Base-by-base conservation (phyloP, 768 basidiomycete species). In the Naganishia friedmannii region DNA sequence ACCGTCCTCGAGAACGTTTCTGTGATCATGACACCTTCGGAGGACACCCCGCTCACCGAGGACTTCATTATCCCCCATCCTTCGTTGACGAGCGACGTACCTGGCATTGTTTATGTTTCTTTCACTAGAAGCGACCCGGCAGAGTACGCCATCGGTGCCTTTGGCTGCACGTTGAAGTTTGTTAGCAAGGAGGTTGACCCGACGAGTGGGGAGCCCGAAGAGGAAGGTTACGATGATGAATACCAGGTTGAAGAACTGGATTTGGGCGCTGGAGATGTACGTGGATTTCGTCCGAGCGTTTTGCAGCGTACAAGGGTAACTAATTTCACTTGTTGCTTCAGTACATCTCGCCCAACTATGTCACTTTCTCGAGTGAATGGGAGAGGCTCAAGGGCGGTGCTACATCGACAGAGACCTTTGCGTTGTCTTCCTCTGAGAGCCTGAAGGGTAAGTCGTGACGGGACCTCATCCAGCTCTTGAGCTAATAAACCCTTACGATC, bases 211-310 rank as follows among this genome's bases (percentile, higher is more conserved):
- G 88, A 91, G 77, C 96, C 96, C 10, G 96, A 99, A 82, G 92
- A 91, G 73, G 94, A 96, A 66, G 96, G 96, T n/a, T 99, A 98
- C 81, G 91, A 93, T 78, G 96, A 98, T 83, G 95, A 98, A 82
- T 99, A 99, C 82, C 91, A 92, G 81, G 84, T 97, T 53, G 96
- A 99, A 81, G 96, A 98, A 72, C 87, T 96, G 68, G 96, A 98
- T 79, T 84, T 99, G 66, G 88, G 89, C 70, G 94, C 92, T 13
- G 90, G 89, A 1, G 95, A 98, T 68, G 79, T 80, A 67, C 74
- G 77, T 77, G 31, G 54, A 53, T 42, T 46, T 28, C 9, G 32
- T 51, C 60, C 39, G 42, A 66, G n/a, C 65, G 39, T 57, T 23
- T 53, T 23, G 2, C 7, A 37, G 32, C 48, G 48, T 51, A 3